These are phyloP conservation scores for Neonectria neomacrospora DNA, from an alignment of 2,329 filamentous ascomycete species.

Conservation along the genomic window DNA sequence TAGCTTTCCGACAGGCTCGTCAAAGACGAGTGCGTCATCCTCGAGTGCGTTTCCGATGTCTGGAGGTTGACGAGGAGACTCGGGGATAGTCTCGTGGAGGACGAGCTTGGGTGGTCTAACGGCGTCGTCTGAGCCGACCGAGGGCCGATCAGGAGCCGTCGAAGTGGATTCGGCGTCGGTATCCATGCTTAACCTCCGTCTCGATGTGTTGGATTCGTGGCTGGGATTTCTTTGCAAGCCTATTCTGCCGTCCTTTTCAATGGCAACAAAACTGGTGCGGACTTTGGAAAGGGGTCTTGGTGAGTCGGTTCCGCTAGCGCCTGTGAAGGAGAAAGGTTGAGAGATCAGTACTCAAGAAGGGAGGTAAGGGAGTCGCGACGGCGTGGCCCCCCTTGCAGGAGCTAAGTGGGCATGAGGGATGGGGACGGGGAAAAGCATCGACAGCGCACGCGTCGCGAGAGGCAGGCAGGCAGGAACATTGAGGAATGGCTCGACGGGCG, in stretches of 20 bases:
- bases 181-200: slow-evolving; percentile 51
- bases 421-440: slow-evolving; percentile 18
- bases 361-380: slow-evolving; percentile 25
- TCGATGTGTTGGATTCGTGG: slow-evolving; percentile 52
- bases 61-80: slow-evolving; percentile 52
- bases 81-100: slow-evolving; percentile 55
- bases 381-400: slow-evolving; percentile 25
- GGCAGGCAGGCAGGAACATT: slow-evolving; percentile 21
- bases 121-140: slow-evolving; percentile 44
- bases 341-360: slow-evolving; percentile 38
- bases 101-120: slow-evolving; percentile 37
- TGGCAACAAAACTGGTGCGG: slow-evolving; percentile 78
- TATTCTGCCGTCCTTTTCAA: slow-evolving; percentile 72
- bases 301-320: slow-evolving; percentile 57
- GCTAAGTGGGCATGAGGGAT: slow-evolving; percentile 6
- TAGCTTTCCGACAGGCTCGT: slow-evolving; percentile 52
- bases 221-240: slow-evolving; percentile 59
- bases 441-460: slow-evolving; percentile 25
- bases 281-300: slow-evolving; percentile 79
- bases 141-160: slow-evolving; percentile 52
- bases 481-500: slow-evolving; percentile 15
- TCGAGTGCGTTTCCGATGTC: slow-evolving; percentile 29
- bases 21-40: slow-evolving; percentile 41
- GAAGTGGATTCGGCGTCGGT: slow-evolving; percentile 49
- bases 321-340: slow-evolving; percentile 39